Evolutionary conservation across 768 basidiomycete genomes (phyloP).

Genomic region (Boletellus sp.): DNA sequence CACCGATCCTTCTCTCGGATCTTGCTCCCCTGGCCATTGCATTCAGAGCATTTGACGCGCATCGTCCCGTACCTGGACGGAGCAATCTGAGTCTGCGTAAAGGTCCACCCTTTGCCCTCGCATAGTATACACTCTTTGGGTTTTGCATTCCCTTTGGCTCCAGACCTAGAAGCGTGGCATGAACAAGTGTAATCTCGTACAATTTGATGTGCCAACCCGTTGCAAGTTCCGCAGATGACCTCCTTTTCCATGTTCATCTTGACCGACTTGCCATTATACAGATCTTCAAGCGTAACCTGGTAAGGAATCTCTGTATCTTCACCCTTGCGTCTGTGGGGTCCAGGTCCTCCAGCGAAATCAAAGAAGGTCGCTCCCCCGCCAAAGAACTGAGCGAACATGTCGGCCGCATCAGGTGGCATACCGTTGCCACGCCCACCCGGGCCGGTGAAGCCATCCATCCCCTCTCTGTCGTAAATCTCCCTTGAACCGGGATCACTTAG

Average conservation of each 20-base stretch:
- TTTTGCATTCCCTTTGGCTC: conserved; percentile 80
- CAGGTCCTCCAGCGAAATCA: conserved; percentile 55
- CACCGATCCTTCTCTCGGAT: conserved; percentile 83
- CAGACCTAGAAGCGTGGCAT: conserved; percentile 50
- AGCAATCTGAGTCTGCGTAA: conserved; percentile 51
- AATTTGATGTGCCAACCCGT: conserved; percentile 51
- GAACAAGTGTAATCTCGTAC: not conserved
- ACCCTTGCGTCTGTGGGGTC: conserved; percentile 51
- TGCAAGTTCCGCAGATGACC: conserved; percentile 71
- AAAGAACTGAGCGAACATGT: conserved; percentile 77
- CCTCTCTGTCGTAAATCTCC: conserved; percentile 68
- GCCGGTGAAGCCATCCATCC: conserved; percentile 63
- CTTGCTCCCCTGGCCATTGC: conserved; percentile 64
- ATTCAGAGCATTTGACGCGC: conserved; percentile 61
- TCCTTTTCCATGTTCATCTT: conserved; percentile 89
- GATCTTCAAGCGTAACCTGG: conserved; percentile 85
- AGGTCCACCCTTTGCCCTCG: conserved; percentile 78
- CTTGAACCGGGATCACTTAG: conserved; percentile 67
- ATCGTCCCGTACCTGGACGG: conserved; percentile 47
- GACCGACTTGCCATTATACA: conserved; percentile 87
- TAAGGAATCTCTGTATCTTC: conserved; percentile 76
- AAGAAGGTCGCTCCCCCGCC: conserved; percentile 56
- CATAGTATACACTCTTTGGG: conserved; percentile 79
- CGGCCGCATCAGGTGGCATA: conserved; percentile 49
- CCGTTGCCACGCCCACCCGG: conserved; percentile 43